These are phyloP conservation scores for Amylocystis lapponica DNA, from an alignment of 768 basidiomycete species.

Conservation along the genomic window DNA sequence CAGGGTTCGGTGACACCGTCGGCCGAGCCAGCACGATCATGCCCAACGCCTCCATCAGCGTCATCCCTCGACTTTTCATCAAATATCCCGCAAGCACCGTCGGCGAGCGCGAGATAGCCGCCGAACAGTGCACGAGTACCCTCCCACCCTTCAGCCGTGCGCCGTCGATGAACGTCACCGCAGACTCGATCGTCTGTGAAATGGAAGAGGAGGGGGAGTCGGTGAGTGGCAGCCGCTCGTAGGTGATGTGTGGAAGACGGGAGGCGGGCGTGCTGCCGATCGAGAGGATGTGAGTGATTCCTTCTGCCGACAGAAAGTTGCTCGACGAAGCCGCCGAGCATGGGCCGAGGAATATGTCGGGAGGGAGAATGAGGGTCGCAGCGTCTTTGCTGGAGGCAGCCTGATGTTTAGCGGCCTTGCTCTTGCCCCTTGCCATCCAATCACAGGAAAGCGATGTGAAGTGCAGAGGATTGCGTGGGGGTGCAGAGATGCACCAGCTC, in stretches of 20 bases:
- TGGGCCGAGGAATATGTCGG: constrained; percentile 29
- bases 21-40: constrained; percentile 30
- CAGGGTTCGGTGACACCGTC: constrained; percentile 34
- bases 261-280: constrained; percentile 31
- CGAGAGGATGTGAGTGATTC: constrained; percentile 37
- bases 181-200: constrained; percentile 25
- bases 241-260: constrained; percentile 26
- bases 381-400: too few species aligned
- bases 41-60: constrained; percentile 33
- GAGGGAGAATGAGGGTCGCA: not conserved
- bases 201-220: constrained; percentile 31
- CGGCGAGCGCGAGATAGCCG: constrained; percentile 42
- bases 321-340: constrained; percentile 32
- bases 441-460: too few species aligned
- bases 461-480: too few species aligned
- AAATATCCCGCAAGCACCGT: constrained; percentile 37
- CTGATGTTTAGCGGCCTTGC: too few species aligned
- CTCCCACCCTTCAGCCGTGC: constrained; percentile 9
- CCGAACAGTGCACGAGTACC: constrained; percentile 40
- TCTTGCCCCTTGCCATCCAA: too few species aligned
- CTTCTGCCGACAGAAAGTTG: constrained; percentile 27
- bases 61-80: constrained; percentile 31
- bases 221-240: constrained; percentile 33
- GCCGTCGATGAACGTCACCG: constrained; percentile 1
- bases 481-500: too few species aligned